Conservation (phyloP, 345 rosid species). For the Lumnitzera littorea region DNA sequence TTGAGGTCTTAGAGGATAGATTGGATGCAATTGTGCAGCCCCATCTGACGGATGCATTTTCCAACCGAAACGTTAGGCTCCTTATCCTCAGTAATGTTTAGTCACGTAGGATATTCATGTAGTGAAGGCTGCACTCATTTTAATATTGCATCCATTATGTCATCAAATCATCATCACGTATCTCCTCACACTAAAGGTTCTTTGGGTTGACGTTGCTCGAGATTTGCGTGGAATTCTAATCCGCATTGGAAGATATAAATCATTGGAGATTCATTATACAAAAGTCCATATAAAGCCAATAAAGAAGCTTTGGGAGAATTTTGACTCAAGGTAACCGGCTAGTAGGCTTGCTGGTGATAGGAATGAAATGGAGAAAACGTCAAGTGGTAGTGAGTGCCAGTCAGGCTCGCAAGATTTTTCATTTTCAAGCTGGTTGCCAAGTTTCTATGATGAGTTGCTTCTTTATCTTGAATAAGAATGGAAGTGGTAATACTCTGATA, state of each 20-base stretch:
- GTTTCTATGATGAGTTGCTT: constrained; percentile 86
- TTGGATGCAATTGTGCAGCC: constrained; percentile 95
- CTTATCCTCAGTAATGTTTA: not conserved
- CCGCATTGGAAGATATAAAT: constrained; percentile 91
- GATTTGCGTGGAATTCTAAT: constrained; percentile 91
- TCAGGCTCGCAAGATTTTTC: constrained; percentile 31
- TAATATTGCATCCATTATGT: no score
- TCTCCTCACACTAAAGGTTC: not conserved
- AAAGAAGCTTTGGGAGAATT: constrained; percentile 91
- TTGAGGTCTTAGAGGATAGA: constrained; percentile 90
- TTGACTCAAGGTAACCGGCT: constrained; percentile 55
- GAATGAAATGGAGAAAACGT: constrained; percentile 47
- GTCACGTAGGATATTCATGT: no score
- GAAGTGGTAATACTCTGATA: constrained; percentile 61
- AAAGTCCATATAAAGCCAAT: constrained; percentile 82
- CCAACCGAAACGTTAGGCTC: constrained; percentile 64
- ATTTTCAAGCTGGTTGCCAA: constrained; percentile 85
- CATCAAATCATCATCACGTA: no score
- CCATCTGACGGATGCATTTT: constrained; percentile 85
- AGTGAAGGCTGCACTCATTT: no score
- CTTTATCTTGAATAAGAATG: constrained; percentile 98
- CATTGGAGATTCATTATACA: constrained; percentile 80
- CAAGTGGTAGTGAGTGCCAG: constrained; percentile 40
- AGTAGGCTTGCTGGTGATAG: constrained; percentile 52
- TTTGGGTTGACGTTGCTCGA: constrained; percentile 84